phyloP scores from a whole-genome alignment of 2,329 filamentous ascomycete species.

The Botrytis fabae region DNA sequence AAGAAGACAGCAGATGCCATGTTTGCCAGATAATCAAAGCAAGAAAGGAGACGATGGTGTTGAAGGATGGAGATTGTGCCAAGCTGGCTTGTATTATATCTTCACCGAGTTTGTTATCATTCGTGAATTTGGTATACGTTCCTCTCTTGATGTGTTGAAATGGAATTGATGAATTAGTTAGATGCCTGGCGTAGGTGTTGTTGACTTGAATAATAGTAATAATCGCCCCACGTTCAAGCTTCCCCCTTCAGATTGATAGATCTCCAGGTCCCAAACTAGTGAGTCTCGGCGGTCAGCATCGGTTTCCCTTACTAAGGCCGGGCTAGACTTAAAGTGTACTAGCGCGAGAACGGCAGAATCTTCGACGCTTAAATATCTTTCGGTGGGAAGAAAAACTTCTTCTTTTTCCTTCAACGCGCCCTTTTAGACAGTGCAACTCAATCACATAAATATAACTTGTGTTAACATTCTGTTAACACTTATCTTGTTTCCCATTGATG shows the following conservation, averaged over 20 bases:
- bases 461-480: slow-evolving; percentile 68
- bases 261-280: slow-evolving; percentile 15
- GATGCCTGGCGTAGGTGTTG: not conserved
- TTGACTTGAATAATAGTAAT: slow-evolving; percentile 17
- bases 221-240: slow-evolving; percentile 33
- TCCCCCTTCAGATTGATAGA: slow-evolving; percentile 9
- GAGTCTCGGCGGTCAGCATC: slow-evolving; percentile 16
- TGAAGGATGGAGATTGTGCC: slow-evolving; percentile 22
- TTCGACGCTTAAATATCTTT: slow-evolving; percentile 11
- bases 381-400: slow-evolving; percentile 17
- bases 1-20: slow-evolving; percentile 99
- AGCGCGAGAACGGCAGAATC: not conserved
- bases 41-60: slow-evolving; percentile 9
- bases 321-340: slow-evolving; percentile 4
- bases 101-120: slow-evolving; percentile 30
- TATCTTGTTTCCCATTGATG: slow-evolving; percentile 61
- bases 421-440: slow-evolving; percentile 84
- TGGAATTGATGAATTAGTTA: not conserved
- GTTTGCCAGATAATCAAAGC: slow-evolving; percentile 30
- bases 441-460: slow-evolving; percentile 56
- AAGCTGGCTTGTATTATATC: slow-evolving; percentile 25
- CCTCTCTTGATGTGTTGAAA: not conserved
- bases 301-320: not conserved
- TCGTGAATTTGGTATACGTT: slow-evolving; percentile 20
- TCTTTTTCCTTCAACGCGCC: slow-evolving; percentile 61